Conservation (phyloP, 805 yeast species). For the Ogataea neopini region DNA sequence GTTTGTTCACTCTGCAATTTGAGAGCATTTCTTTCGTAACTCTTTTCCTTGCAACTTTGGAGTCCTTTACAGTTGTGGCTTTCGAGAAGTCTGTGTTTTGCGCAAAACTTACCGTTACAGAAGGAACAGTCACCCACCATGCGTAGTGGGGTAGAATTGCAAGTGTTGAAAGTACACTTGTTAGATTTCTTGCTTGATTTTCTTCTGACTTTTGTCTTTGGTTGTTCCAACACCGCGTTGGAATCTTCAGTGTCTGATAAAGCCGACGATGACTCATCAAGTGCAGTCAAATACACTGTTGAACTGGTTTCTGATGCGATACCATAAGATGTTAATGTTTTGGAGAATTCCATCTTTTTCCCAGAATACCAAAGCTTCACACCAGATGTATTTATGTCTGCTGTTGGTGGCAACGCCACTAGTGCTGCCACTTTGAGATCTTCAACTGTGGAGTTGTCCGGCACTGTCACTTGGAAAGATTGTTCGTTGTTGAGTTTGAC, state of each 20-base stretch:
- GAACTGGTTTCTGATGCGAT: conserved; percentile 30
- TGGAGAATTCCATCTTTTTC: conserved; percentile 32
- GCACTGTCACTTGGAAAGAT: conserved; percentile 46
- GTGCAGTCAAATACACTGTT: conserved; percentile 33
- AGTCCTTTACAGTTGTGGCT: conserved; percentile 80
- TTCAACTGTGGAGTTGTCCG: conserved; percentile 52
- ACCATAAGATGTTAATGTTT: conserved; percentile 29
- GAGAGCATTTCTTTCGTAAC: conserved; percentile 82
- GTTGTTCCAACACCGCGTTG: conserved; percentile 19
- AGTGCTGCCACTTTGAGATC: conserved; percentile 49
- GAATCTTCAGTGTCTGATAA: conserved; percentile 21
- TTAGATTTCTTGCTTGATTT: conserved; percentile 41
- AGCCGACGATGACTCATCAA: conserved; percentile 25
- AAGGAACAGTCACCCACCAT: conserved; percentile 82
- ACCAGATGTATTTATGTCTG: conserved; percentile 13
- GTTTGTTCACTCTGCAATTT: conserved; percentile 85
- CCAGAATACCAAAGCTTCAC: conserved; percentile 37
- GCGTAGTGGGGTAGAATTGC: conserved; percentile 64
- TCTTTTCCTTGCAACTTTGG: conserved; percentile 75
- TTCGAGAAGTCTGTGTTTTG: conserved; percentile 83
- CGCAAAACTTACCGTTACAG: conserved; percentile 83
- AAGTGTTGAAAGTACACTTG: conserved; percentile 53
- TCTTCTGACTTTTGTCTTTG: conserved; percentile 31
- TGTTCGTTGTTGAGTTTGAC: conserved; percentile 39
- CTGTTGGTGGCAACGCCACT: conserved; percentile 37